Evolutionary conservation across 2,329 filamentous ascomycete species (phyloP), one percentile per base, ranked within the genome.

Genomic region (Ceratocystis destructans): DNA sequence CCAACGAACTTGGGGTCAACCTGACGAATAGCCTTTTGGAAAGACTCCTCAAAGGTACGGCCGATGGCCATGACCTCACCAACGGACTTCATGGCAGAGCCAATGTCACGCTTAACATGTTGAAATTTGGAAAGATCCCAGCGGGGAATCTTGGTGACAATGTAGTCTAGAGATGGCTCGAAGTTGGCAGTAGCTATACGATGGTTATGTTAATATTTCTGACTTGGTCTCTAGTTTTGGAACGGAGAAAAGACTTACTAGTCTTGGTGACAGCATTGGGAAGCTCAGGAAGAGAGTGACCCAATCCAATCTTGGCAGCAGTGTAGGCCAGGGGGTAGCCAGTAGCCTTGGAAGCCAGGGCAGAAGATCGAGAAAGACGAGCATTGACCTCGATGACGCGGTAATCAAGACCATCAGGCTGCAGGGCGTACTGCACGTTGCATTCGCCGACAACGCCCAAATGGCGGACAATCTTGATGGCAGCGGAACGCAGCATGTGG

Each of bases 61-160:
- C 94, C 94, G 73, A 99, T 97, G 70, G 94, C 94, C 94, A 99
- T 99, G 68, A 99, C 94, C 78, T 99, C 94, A 75, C 94, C 94
- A 67, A 99, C 92, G 28, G 92, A 96, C 81, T 97, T 99, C 94
- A 99, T 99, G 69, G 93, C 88, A 74, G 90, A 96, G 71, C 94
- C 94, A 74, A 99, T 97, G 74, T 96, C 89, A 69, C 94, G 88
- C 82, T 96, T 95, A 70, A 99, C 94, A 73, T 97, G 93, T 79
- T 97, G 93, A 82, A 99, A 99, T 80, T 99, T 99, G 81, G 89
- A 86, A 74, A 99, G 78, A 82, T 99, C 94, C 94, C 94, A 99
- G 73, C 94, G 87, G 72, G 94, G 94, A 72, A 99, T 97, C 82
- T 99, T 99, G 71, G 91, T 96, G 70, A 99, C 94, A 70, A 99